A percentile compares a stretch with the other conserved stretches of the same genome.
Evolutionary conservation across 345 rosid genomes (phyloP).

Genomic region (Pelargonium nanum): DNA sequence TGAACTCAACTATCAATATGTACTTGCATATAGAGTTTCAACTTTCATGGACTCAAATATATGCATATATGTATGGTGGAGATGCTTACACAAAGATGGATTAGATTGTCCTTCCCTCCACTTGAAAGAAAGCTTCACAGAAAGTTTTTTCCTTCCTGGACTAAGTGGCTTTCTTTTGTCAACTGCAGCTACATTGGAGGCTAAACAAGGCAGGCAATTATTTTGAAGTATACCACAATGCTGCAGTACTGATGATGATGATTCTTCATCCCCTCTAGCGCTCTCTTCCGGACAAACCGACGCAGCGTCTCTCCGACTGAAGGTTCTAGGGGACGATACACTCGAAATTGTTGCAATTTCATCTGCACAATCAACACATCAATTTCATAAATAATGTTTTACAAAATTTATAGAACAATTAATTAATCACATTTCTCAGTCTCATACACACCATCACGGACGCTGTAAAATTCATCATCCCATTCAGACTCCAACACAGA

Average conservation of each 20-base stretch:
- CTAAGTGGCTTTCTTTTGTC: constrained; percentile 69
- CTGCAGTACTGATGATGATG: constrained; percentile 15
- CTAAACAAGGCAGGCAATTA: constrained; percentile 79
- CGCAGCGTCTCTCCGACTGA: constrained; percentile 23
- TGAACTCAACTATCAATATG: too few relatives aligned
- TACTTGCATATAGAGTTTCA: too few relatives aligned
- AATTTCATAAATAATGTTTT: background rate
- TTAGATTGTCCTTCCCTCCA: constrained; percentile 72
- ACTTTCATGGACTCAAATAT: too few relatives aligned
- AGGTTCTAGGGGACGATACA: constrained; percentile 12
- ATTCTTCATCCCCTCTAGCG: constrained; percentile 32
- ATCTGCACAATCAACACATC: background rate
- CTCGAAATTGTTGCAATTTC: constrained; percentile 32
- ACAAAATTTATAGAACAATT: background rate
- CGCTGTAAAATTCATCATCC: constrained; percentile 91
- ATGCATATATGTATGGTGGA: background rate
- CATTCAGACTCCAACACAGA: constrained; percentile 63
- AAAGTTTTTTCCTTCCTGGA: constrained; percentile 44
- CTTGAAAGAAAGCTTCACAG: constrained; percentile 51
- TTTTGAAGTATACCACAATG: constrained; percentile 63
- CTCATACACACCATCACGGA: constrained; percentile 49
- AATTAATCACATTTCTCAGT: constrained; percentile 3
- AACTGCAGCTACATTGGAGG: constrained; percentile 45
- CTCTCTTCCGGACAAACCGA: constrained; percentile 44
- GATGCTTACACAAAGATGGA: constrained; percentile 47